Conservation (phyloP, 1,284 basidiomycete species). For the Cerrena zonata region DNA sequence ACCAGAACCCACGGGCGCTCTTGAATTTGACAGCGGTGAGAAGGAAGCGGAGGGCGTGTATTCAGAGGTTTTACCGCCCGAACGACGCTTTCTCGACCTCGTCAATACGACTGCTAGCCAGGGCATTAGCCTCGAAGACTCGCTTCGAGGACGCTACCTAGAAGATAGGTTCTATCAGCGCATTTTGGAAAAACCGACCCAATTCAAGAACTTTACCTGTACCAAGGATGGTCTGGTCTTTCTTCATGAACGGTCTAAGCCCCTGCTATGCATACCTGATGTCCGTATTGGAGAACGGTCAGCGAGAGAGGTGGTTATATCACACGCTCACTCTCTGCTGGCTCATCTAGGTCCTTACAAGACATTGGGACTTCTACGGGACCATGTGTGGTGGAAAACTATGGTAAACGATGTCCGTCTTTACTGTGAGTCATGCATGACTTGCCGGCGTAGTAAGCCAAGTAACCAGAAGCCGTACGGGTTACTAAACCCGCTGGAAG, state of each 20-base stretch:
- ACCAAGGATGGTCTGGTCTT: neutral
- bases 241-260: neutral
- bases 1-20: neutral
- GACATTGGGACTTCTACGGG: slow-evolving; percentile 2
- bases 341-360: slow-evolving; percentile 14
- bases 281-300: slow-evolving; percentile 16
- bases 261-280: slow-evolving; percentile 31
- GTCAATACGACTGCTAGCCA: neutral
- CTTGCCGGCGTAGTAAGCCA: slow-evolving; percentile 24
- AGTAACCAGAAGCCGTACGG: slow-evolving; percentile 22
- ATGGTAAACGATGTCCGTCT: slow-evolving; percentile 19
- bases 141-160: slow-evolving; percentile 2
- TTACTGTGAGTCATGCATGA: slow-evolving; percentile 23
- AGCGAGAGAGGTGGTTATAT: slow-evolving; percentile 28
- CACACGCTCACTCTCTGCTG: slow-evolving; percentile 28
- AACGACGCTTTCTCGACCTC: neutral
- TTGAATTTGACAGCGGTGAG: neutral
- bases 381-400: slow-evolving; percentile 23
- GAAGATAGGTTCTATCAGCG: slow-evolving; percentile 14
- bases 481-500: slow-evolving; percentile 19
- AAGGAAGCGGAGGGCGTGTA: neutral
- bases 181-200: slow-evolving; percentile 10
- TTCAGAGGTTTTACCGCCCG: neutral
- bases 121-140: neutral
- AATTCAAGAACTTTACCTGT: slow-evolving; percentile 7